Evolutionary conservation across 2,329 filamentous ascomycete species (phyloP).

Genomic region (Juglanconis oblonga): DNA sequence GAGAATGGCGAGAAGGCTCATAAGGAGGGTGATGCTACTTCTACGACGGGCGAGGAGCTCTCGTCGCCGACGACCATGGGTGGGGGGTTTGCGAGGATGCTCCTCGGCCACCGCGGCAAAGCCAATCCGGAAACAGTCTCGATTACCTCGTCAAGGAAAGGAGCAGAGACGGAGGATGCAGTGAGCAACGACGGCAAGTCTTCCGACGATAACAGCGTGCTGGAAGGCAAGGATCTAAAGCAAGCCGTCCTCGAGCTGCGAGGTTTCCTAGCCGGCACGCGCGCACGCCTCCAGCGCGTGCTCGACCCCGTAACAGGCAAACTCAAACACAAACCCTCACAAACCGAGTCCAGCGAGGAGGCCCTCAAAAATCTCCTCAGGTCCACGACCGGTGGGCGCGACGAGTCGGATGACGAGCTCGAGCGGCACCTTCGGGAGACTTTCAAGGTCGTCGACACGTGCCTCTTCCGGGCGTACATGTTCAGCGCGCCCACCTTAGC

Average conservation of each 20-base stretch:
- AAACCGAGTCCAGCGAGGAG: slow-evolving; percentile 44
- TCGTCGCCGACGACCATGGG: slow-evolving; percentile 34
- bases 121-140: slow-evolving; percentile 54
- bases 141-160: slow-evolving; percentile 55
- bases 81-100: slow-evolving; percentile 52
- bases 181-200: slow-evolving; percentile 49
- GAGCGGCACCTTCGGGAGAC: slow-evolving; percentile 70
- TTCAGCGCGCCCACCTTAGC: slow-evolving; percentile 81
- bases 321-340: slow-evolving; percentile 48
- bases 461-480: slow-evolving; percentile 93
- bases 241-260: slow-evolving; percentile 79
- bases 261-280: slow-evolving; percentile 83
- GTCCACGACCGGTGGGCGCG: slow-evolving; percentile 45
- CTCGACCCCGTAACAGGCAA: slow-evolving; percentile 62
- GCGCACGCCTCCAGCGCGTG: slow-evolving; percentile 61
- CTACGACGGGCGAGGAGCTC: slow-evolving; percentile 23
- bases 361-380: slow-evolving; percentile 45
- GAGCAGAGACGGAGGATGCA: slow-evolving; percentile 53
- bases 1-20: slow-evolving; percentile 29
- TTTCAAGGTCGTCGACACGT: slow-evolving; percentile 86
- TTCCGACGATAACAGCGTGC: slow-evolving; percentile 40
- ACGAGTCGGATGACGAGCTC: slow-evolving; percentile 57
- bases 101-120: slow-evolving; percentile 45
- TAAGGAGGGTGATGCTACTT: slow-evolving; percentile 24
- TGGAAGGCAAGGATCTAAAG: slow-evolving; percentile 80